These are phyloP conservation scores for Kodamaea hsintzibuensis DNA, from an alignment of 805 yeast genomes.

Conservation along the genomic window DNA sequence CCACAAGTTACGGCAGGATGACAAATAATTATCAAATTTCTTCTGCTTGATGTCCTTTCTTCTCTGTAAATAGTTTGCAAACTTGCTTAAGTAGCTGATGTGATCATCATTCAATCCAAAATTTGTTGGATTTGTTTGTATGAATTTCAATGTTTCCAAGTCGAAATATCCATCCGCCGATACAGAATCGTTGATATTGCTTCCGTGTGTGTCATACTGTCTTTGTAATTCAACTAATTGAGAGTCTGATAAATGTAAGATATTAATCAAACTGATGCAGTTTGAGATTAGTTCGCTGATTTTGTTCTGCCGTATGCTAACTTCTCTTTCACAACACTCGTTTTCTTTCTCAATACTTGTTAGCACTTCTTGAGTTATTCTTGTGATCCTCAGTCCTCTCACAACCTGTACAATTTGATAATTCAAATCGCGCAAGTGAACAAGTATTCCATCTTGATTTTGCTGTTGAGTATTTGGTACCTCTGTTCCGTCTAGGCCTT, in stretches of 20 bases:
- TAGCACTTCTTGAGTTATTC: constrained; percentile 33
- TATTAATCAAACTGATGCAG: constrained; percentile 27
- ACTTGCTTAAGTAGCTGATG: constrained; percentile 29
- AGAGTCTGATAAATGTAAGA: constrained; percentile 32
- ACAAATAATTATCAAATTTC: constrained; percentile 34
- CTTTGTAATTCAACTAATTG: constrained; percentile 36
- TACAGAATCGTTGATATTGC: constrained; percentile 7
- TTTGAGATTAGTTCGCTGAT: constrained; percentile 24
- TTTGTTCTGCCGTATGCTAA: constrained; percentile 21
- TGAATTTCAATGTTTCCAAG: constrained; percentile 37
- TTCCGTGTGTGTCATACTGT: constrained; percentile 19
- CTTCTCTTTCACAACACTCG: constrained; percentile 26
- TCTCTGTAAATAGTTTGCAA: constrained; percentile 31
- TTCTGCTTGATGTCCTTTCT: constrained; percentile 36
- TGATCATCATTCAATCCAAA: constrained; percentile 42
- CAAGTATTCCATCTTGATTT: constrained; percentile 12
- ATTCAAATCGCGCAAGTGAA: constrained; percentile 35
- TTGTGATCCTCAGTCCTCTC: constrained; percentile 36
- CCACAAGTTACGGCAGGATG: constrained; percentile 57
- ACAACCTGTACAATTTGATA: constrained; percentile 38
- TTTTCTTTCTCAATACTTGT: constrained; percentile 25
- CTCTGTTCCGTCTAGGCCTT: constrained; percentile 1
- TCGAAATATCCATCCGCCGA: constrained; percentile 36
- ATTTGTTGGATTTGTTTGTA: constrained; percentile 36
- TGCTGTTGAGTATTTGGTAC: background rate